phyloP scores from a whole-genome alignment of 2,329 filamentous ascomycete species.

The Didymella lethalis region DNA sequence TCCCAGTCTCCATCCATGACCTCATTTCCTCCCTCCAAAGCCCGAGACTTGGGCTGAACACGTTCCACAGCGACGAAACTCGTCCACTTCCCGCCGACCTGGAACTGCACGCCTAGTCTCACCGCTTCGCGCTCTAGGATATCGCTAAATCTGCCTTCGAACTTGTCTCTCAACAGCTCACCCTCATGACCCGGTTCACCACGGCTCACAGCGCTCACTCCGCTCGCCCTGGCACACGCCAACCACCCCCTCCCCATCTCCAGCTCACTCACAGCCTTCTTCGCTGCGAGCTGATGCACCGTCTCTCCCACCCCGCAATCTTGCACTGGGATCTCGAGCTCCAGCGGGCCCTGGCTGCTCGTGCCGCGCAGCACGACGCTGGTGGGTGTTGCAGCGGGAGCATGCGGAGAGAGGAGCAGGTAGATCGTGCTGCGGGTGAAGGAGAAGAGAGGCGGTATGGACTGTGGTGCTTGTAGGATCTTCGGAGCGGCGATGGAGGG shows the following conservation, averaged over 20 bases:
- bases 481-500: constrained; percentile 63
- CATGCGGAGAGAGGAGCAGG: constrained; percentile 66
- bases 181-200: background rate
- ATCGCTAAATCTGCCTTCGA: constrained; percentile 61
- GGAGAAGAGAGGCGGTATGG: constrained; percentile 70
- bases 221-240: constrained; percentile 51
- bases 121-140: constrained; percentile 73
- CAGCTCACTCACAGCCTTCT: constrained; percentile 72
- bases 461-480: constrained; percentile 69
- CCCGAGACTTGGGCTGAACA: constrained; percentile 29
- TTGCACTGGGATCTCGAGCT: constrained; percentile 70
- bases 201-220: background rate
- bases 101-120: constrained; percentile 69
- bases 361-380: constrained; percentile 67
- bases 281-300: constrained; percentile 74
- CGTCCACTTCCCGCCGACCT: constrained; percentile 74
- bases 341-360: constrained; percentile 65
- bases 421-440: constrained; percentile 73
- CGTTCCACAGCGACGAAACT: constrained; percentile 73
- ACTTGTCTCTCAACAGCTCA: constrained; percentile 50
- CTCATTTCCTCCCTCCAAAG: background rate
- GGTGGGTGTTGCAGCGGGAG: constrained; percentile 57
- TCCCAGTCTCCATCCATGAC: constrained; percentile 29
- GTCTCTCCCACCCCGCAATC: constrained; percentile 60
- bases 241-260: constrained; percentile 75